phyloP scores from a whole-genome alignment of 1,284 basidiomycete species.

The Macrocystidia cucumis region DNA sequence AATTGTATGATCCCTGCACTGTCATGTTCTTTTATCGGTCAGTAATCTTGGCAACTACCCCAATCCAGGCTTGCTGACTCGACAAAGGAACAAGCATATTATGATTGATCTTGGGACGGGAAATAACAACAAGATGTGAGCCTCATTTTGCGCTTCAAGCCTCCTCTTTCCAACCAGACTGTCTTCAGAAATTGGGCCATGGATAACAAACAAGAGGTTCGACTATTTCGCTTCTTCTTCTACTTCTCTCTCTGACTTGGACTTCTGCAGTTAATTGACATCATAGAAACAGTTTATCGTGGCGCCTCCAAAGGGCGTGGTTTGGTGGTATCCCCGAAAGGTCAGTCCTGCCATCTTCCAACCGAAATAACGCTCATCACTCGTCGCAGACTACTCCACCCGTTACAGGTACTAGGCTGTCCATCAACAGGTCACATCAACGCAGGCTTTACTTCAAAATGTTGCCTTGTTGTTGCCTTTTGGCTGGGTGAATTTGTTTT shows the following conservation, averaged over 20 bases:
- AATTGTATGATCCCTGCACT: conserved; percentile 91
- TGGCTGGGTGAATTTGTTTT: too few species aligned
- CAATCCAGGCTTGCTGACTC: conserved; percentile 6
- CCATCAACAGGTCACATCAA: too few species aligned
- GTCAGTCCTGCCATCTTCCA: conserved; percentile 32
- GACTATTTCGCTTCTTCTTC: conserved; percentile 13
- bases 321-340: conserved; percentile 96
- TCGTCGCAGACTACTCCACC: conserved; percentile 70
- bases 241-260: conserved; percentile 7
- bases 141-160: conserved; percentile 10
- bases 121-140: conserved; percentile 99
- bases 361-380: conserved; percentile 7
- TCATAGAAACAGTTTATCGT: conserved; percentile 97
- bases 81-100: conserved; percentile 94
- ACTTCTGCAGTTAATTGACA: conserved; percentile 86
- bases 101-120: conserved; percentile 99
- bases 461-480: too few species aligned
- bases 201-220: conserved; percentile 92
- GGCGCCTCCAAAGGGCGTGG: conserved; percentile 97
- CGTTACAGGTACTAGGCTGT: conserved; percentile 74
- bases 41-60: conserved; percentile 14
- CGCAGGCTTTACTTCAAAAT: too few species aligned
- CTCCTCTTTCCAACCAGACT: conserved; percentile 4
- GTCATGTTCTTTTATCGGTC: conserved; percentile 98
- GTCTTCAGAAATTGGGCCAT: conserved; percentile 86